Evolutionary conservation across 169 alveolate genomes (phyloP).

Genomic region (Plasmodium cynomolgi): DNA sequence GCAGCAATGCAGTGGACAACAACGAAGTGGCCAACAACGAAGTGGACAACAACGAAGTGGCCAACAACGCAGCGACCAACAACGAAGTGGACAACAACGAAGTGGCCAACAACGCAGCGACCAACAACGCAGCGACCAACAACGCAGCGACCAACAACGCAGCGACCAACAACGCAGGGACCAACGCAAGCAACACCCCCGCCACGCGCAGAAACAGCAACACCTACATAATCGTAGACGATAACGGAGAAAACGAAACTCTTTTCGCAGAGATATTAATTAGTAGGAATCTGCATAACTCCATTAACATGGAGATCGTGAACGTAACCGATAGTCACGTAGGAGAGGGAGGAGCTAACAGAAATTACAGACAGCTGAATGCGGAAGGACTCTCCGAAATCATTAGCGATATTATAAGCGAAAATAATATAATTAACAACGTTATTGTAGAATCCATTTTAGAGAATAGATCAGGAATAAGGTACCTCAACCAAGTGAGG

Average conservation of each 20-base stretch:
- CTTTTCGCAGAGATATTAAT: constrained; percentile 50
- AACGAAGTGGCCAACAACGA: too few relatives aligned
- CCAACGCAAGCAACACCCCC: not conserved
- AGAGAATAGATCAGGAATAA: not conserved
- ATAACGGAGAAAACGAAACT: constrained; percentile 57
- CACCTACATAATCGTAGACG: constrained; percentile 57
- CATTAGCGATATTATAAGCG: constrained; percentile 17
- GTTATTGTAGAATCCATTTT: constrained; percentile 31
- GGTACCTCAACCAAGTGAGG: not conserved
- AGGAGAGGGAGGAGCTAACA: not conserved
- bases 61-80: not conserved
- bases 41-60: too few relatives aligned
- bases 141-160: too few relatives aligned
- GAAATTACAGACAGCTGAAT: constrained; percentile 24
- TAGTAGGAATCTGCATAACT: constrained; percentile 15
- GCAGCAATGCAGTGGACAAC: too few relatives aligned
- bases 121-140: too few relatives aligned
- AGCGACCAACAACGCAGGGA: not conserved
- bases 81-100: too few relatives aligned
- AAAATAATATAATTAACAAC: constrained; percentile 19
- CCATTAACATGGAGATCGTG: constrained; percentile 42
- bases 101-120: too few relatives aligned
- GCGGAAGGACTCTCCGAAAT: constrained; percentile 56
- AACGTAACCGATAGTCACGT: constrained; percentile 11
- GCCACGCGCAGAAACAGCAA: not conserved